Percentiles rank a stretch among this genome's conserved stretches.
Conservation (phyloP, 805 yeast genomes). For the Saccharomycopsis javanensis region DNA sequence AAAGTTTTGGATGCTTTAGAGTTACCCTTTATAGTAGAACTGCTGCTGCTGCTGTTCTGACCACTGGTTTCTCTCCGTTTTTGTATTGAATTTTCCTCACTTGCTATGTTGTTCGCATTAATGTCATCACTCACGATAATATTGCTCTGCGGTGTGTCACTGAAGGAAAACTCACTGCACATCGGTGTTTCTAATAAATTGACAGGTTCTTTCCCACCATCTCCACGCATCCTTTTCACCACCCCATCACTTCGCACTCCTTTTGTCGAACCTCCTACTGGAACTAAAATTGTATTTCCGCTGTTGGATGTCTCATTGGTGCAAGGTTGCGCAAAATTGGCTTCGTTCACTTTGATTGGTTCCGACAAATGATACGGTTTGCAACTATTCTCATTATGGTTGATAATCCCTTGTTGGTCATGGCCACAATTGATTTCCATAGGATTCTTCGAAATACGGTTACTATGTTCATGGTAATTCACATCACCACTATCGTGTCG, state of each 20-base stretch:
- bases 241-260: conserved; percentile 29
- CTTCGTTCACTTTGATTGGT: conserved; percentile 56
- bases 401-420: no score
- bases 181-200: not conserved
- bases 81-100: not conserved
- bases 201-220: not conserved
- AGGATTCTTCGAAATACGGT: no score
- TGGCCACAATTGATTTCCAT: no score
- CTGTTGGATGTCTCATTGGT: no score
- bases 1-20: no score
- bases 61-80: not conserved
- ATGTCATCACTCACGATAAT: not conserved
- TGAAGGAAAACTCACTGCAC: not conserved
- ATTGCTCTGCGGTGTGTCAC: not conserved
- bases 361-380: not conserved
- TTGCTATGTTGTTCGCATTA: not conserved
- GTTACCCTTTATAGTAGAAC: not conserved
- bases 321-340: no score
- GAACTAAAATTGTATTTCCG: no score
- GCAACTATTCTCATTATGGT: not conserved
- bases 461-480: no score
- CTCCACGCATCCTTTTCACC: not conserved
- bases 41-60: not conserved
- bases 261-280: no score
- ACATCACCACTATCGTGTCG: no score